Evolutionary conservation across 2,329 filamentous ascomycete genomes (phyloP), one percentile per base, ranked within the genome.

Genomic region (Sclerotinia borealis): DNA sequence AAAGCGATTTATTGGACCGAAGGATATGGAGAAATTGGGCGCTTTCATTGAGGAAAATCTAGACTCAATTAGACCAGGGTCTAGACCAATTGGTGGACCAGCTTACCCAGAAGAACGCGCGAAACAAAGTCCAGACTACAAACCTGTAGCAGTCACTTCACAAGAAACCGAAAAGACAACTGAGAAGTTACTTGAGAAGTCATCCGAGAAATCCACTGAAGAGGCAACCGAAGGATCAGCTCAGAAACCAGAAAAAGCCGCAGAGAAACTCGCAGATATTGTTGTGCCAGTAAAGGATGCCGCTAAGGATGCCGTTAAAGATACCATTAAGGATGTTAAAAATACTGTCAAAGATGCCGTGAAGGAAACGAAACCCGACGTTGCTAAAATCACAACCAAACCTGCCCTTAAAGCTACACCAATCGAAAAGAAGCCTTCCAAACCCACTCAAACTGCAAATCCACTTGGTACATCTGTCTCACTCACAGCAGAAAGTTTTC

Each of bases 401-500:
- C 52, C 63, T 34, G 4, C 39, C 64, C 70, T 52, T 51, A 73
- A 73, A 62, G 68, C 70, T 10, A 75, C 73, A 63, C 75, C 75
- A 63, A 71, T 74, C 19, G 72, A 76, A 49, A 80, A 82, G 69
- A 72, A 75, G 59, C 74, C 76, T 22, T 76, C 80, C 48, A 81
- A 82, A 66, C 79, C 81, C 11, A 77, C 79, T 34, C 75, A 78
- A 22, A 84, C 82, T 11, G 85, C 90, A 27, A 98, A 99, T 69
- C 83, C 85, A 4, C 81, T 88, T 47, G 95, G 95, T 8, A 79
- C 83, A 19, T 96, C 92, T 8, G 81, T 92, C 39, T 77, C 87
- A 8, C 82, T 99, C 59, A 92, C 87, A 2, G 88, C 90, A 0
- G 92, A 97, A 73, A 91, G 81, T 67, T 99, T 99, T 79, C 89